A percentile compares a stretch with the other conserved stretches of the same genome.
Evolutionary conservation across 1,139 yeast genomes (phyloP).

Genomic region (Candida sanyaensis): DNA sequence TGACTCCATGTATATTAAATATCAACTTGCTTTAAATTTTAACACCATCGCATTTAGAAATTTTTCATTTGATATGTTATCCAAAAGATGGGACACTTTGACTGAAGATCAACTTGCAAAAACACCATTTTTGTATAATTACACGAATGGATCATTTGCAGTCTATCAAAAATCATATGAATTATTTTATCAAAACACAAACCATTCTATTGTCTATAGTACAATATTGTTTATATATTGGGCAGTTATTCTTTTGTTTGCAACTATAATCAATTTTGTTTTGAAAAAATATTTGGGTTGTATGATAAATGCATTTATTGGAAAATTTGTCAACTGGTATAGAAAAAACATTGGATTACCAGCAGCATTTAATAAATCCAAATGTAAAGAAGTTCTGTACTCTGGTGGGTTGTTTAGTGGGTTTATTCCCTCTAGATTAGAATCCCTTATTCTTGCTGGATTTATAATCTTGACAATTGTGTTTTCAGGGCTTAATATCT

Average conservation of each 20-base stretch:
- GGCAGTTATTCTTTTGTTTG: conserved; percentile 44
- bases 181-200: conserved; percentile 8
- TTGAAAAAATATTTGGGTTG: conserved; percentile 37
- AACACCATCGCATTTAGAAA: conserved; percentile 4
- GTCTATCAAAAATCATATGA: conserved; percentile 6
- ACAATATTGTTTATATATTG: conserved; percentile 50
- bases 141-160: conserved; percentile 5
- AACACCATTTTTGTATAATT: conserved; percentile 7
- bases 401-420: conserved; percentile 18
- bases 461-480: conserved; percentile 50
- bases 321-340: conserved; percentile 15
- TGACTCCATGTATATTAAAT: conserved; percentile 7
- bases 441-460: conserved; percentile 27
- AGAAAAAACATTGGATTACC: conserved; percentile 32
- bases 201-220: conserved; percentile 47
- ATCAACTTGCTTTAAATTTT: conserved; percentile 2
- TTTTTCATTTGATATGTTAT: not conserved
- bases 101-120: conserved; percentile 7
- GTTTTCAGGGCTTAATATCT: conserved; percentile 27
- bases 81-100: conserved; percentile 5
- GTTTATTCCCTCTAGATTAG: conserved; percentile 28
- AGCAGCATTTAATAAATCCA: conserved; percentile 25
- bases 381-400: conserved; percentile 18
- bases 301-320: conserved; percentile 19
- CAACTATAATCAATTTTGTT: conserved; percentile 36